Base-by-base conservation (phyloP, 805 yeast genomes). In the Kodamaea laetipori region DNA sequence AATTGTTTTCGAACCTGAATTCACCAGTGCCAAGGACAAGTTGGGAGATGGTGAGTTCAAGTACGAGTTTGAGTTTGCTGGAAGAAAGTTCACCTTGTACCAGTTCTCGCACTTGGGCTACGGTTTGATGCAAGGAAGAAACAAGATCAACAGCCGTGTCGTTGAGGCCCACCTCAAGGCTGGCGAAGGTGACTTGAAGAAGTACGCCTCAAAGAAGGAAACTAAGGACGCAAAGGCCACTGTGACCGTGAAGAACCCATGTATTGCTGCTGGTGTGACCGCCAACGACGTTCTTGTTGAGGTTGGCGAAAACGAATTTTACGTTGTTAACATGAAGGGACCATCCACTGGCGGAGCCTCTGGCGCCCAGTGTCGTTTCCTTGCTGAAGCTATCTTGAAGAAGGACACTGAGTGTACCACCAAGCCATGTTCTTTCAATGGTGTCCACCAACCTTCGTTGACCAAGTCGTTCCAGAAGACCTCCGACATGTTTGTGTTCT, bases 81-180 rank as follows among this genome's bases (percentile, higher is more conserved):
- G 84, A 45, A 75, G 87, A 51, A 77, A 84, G 39, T 94, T 87
- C 62, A 74, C 76, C 9, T 76, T 94, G 51, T 94, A 95, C 68
- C 99, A 94, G 69, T 90, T 82, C 67, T 89, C 97, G 25, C 98
- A 94, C 66, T 75, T 94, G 53, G 97, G 97, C 27, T 94, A 87
- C 63, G 99, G 99, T 30, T 79, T 94, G 60, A 90, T 86, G 86
- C 85, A 89, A 68, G 99, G 97, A 27, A 80, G 97, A 71, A 81
- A 84, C 64, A 86, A 83, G 70, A 75, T 94, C 49, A 86, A 90
- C 62, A 57, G 78, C 9, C 66, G 77, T 40, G 75, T 94, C 31
- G 74, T 89, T n/a, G 67, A 74, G 50, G 63, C 74, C 39, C 71
- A 77, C 32, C 56, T 78, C 37, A 37, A 36, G 38, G 67, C 71